A percentile compares a stretch with the other conserved stretches of the same genome.
These are phyloP conservation scores for Backusella luteola DNA, from an alignment of 192 early-diverging fungal species.

Conservation along the genomic window DNA sequence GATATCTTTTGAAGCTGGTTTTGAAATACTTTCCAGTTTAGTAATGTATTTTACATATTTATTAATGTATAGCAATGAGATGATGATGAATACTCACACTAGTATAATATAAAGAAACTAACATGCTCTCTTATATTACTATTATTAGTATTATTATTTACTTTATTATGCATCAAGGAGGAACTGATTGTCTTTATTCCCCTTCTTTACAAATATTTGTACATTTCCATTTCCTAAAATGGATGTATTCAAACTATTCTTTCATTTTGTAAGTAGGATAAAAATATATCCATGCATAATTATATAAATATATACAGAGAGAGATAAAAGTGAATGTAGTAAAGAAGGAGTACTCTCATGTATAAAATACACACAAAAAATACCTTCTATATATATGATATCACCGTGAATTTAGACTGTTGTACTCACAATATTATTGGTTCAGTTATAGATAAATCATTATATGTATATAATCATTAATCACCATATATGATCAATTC, in stretches of 20 bases:
- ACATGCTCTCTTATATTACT: not conserved
- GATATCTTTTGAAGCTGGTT: not conserved
- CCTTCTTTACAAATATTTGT: not conserved
- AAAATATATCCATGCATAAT: not conserved
- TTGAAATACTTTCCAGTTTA: not conserved
- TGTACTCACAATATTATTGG: not conserved
- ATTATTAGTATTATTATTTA: not conserved
- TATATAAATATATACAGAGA: not conserved
- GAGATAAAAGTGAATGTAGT: not conserved
- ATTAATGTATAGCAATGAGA: no score
- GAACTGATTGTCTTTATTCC: not conserved
- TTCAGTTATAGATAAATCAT: no score
- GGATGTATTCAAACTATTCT: not conserved
- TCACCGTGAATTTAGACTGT: not conserved
- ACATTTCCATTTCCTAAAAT: not conserved
- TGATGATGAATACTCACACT: no score
- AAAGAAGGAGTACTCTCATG: not conserved
- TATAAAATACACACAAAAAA: not conserved
- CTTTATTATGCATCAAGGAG: not conserved
- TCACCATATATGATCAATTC: no score
- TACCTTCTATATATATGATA: not conserved
- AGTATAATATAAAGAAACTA: no score
- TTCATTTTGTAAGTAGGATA: not conserved
- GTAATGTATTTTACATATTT: not conserved
- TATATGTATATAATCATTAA: no score